A percentile compares a stretch with the other conserved stretches of the same genome.
Conservation (phyloP, 2,329 filamentous ascomycete genomes). For the Xylariales sp. region DNA sequence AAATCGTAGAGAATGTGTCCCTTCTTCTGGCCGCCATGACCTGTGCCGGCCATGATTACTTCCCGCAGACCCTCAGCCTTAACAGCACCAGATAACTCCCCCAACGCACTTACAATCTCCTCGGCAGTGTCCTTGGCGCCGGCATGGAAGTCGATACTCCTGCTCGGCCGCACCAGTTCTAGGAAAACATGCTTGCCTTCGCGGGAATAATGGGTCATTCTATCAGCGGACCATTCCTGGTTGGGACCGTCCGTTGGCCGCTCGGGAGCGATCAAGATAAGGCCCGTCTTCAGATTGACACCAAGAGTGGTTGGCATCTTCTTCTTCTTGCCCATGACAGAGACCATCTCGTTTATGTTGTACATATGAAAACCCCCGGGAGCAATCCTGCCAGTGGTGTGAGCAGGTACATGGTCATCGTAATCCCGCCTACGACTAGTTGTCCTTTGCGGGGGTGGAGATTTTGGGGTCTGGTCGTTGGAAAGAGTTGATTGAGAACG, state of each 20-base stretch:
- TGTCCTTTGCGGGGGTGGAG: slow-evolving; percentile 27
- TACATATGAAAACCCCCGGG: slow-evolving; percentile 89
- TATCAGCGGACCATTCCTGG: slow-evolving; percentile 91
- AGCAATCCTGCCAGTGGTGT: slow-evolving; percentile 48
- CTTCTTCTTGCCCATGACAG: slow-evolving; percentile 93
- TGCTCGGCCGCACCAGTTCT: slow-evolving; percentile 86
- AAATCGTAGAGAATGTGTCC: slow-evolving; percentile 92
- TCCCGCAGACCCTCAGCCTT: slow-evolving; percentile 80
- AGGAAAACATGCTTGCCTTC: slow-evolving; percentile 98
- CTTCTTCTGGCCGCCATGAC: slow-evolving; percentile 65
- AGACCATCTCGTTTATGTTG: slow-evolving; percentile 96
- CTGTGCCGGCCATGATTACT: slow-evolving; percentile 74
- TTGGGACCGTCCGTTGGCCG: slow-evolving; percentile 76
- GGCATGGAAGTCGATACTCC: slow-evolving; percentile 94
- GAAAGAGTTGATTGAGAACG: slow-evolving; percentile 20
- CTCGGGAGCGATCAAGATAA: slow-evolving; percentile 87
- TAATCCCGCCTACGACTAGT: slow-evolving; percentile 29
- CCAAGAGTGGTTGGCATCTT: slow-evolving; percentile 97
- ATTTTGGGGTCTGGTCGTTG: slow-evolving; percentile 17
- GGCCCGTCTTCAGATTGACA: slow-evolving; percentile 83
- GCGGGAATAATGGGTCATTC: slow-evolving; percentile 94
- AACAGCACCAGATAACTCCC: slow-evolving; percentile 82
- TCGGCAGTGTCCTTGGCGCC: slow-evolving; percentile 95
- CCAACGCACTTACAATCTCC: slow-evolving; percentile 83
- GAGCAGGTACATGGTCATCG: slow-evolving; percentile 24